Base-by-base conservation (phyloP, 2,329 filamentous ascomycete species). In the Apiospora kogelbergensis region DNA sequence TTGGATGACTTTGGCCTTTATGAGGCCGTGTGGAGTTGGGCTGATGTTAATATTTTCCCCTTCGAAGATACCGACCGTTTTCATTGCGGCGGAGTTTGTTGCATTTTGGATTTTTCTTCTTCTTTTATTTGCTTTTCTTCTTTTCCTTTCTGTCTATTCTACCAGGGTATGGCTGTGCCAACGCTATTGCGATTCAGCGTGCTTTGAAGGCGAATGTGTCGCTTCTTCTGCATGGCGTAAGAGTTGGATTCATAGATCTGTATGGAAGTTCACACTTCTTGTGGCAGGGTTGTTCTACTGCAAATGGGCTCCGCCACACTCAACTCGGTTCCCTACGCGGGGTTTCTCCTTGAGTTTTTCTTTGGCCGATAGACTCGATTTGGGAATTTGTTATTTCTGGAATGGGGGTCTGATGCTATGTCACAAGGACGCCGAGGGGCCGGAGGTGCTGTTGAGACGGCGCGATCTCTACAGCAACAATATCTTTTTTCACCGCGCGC, bases 221-320 rank as follows among this genome's bases (percentile, higher is more conserved):
- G 53, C 53, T 60, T 60, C 76, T 76, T 77, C 74, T 73, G 73
- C 75, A 74, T 74, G 75, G 74, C 72, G 75, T 76, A 73, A 75
- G 76, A 77, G 73, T 75, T 78, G 74, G 74, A 73, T 72, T 70
- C 74, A 78, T 77, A 74, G 74, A 76, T 74, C 72, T 76, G 76
- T 75, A 75, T 74, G 73, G 78, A 77, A 77, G 78, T 79, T 80
- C 78, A 73, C 78, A 76, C 78, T 79, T 80, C 78, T 74, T 69
- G 71, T 76, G 73, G 74, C 76, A 72, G 73, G 74, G 71, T 72
- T 73, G 65, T 71, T 69, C 24, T 65, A 70, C 67, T 63, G 67
- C 30, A 63, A 30, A 63, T 66, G 42, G 48, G 26, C 46, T 68
- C 13, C 64, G 70, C 69, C 70, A 66, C 68, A 4, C 65, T 40